Evolutionary conservation across 495 filamentous ascomycete species (phyloP), one percentile per base, ranked within the genome.

Genomic region (Neurospora intermedia): DNA sequence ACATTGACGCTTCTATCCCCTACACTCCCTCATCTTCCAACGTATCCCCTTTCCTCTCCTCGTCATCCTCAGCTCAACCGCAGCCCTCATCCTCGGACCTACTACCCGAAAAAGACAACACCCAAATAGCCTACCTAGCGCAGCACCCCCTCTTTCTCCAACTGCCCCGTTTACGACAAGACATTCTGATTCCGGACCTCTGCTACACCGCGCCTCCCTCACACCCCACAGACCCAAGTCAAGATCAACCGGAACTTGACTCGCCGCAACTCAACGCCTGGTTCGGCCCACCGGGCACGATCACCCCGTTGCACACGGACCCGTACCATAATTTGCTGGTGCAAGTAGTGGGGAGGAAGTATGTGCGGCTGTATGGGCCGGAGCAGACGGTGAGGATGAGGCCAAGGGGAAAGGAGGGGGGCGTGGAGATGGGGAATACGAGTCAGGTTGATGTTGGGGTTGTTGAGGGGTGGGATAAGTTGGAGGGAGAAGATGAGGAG

Each of bases 381-480:
- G 73, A 72, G 35, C 78, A 92, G 81, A 83, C 87, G 74, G 27
- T 45, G 43, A 86, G 81, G 77, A 77, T 98, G 76, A 88, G 91
- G 75, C 89, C 93, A 0, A 84, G 91, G 69, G 83, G 84, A 8
- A 81, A 85, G 70, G 92, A 93, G 74, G 87, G 88, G 39, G 89
- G 90, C 10, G 90, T 98, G 48, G 93, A 96, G 82, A 98, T 98
- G 94, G 89, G 89, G 20, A 99, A 99, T 78, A 99, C 96, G 15
- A 93, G 91, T 72, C 73, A 84, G 72, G 83, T 95, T 3, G 94
- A 98, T 77, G 76, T 97, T 8, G 90, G 88, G 0, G 81, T 86
- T 11, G 54, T 86, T n/a, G 87, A 86, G 73, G 87, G 86, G 4
- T 87, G 87, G 86, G 85, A 88, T 76, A 39, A 69, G 15, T 13